A percentile compares a stretch with the other conserved stretches of the same genome.
Conservation (phyloP, 2,329 filamentous ascomycete species). For the Ceratocystis ficicola region DNA sequence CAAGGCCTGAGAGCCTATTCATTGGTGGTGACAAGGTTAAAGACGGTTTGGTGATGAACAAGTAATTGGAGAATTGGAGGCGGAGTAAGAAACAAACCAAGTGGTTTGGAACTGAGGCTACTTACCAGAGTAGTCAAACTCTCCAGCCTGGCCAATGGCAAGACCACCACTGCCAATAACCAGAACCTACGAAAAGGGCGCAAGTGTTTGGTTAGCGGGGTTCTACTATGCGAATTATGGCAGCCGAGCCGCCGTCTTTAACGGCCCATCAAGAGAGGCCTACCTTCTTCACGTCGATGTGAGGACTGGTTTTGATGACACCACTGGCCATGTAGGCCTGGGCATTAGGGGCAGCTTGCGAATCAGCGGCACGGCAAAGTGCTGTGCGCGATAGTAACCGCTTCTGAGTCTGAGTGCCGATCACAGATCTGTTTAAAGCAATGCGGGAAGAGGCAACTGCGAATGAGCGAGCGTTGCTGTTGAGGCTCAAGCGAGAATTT, state of each 20-base stretch:
- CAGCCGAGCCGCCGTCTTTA: neutral
- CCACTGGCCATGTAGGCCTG: conserved; percentile 85
- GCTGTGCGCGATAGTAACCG: conserved; percentile 39
- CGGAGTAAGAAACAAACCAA: neutral
- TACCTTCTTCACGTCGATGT: conserved; percentile 79
- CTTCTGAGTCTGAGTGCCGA: conserved; percentile 30
- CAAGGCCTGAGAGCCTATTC: conserved; percentile 77
- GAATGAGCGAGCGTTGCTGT: conserved; percentile 16
- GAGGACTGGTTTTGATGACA: conserved; percentile 63
- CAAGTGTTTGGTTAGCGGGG: conserved; percentile 1
- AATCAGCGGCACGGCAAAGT: conserved; percentile 33
- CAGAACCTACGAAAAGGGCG: conserved; percentile 42
- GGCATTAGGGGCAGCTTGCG: conserved; percentile 63
- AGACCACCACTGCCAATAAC: conserved; percentile 93
- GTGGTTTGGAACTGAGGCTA: conserved; percentile 24
- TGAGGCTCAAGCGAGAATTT: conserved; percentile 32
- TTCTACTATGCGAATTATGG: neutral
- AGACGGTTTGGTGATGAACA: neutral
- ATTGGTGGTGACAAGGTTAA: conserved; percentile 22
- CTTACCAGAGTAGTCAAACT: conserved; percentile 96
- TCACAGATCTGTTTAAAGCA: conserved; percentile 14
- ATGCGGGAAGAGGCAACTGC: conserved; percentile 16
- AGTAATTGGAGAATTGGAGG: neutral
- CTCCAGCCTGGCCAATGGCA: conserved; percentile 92
- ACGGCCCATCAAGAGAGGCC: neutral